Conservation (phyloP, 768 basidiomycete genomes). For the Suillus subluteus region DNA sequence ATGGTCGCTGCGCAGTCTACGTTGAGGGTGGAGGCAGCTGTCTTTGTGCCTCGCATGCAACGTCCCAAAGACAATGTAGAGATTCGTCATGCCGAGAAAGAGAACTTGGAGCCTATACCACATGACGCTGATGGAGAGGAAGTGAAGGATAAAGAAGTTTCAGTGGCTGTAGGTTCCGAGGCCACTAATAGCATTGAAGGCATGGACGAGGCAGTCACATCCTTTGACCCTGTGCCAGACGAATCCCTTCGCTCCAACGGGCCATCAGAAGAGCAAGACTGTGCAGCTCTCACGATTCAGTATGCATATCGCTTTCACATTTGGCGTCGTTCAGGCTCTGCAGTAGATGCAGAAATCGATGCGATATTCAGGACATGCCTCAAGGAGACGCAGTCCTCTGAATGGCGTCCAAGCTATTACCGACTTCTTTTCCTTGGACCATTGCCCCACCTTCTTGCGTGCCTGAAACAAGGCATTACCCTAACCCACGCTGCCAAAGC, state of each 20-base stretch:
- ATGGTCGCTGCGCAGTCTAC: slow-evolving; percentile 19
- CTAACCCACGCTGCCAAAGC: slow-evolving; percentile 33
- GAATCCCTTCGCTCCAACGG: slow-evolving; percentile 22
- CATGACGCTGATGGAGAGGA: background rate
- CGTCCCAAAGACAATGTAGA: background rate
- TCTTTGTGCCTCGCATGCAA: slow-evolving; percentile 19
- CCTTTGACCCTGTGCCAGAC: slow-evolving; percentile 10
- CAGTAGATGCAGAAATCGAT: slow-evolving; percentile 21
- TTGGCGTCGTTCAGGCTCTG: slow-evolving; percentile 1
- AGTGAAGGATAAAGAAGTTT: slow-evolving; percentile 12
- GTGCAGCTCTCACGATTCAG: slow-evolving; percentile 29
- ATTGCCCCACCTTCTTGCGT: slow-evolving; percentile 46
- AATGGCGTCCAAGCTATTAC: slow-evolving; percentile 38
- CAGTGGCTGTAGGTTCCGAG: background rate
- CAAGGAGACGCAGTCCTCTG: slow-evolving; percentile 26
- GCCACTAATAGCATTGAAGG: slow-evolving; percentile 9
- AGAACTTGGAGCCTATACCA: background rate
- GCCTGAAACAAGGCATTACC: slow-evolving; percentile 38
- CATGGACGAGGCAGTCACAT: slow-evolving; percentile 12
- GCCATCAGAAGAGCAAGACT: slow-evolving; percentile 29
- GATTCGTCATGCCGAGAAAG: background rate
- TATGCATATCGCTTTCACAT: slow-evolving; percentile 16
- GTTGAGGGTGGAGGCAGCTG: slow-evolving; percentile 20
- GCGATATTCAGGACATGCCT: slow-evolving; percentile 33
- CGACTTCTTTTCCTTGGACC: slow-evolving; percentile 39